Evolutionary conservation across 1,139 yeast species (phyloP).

Genomic region (Geotrichum histeridarum): DNA sequence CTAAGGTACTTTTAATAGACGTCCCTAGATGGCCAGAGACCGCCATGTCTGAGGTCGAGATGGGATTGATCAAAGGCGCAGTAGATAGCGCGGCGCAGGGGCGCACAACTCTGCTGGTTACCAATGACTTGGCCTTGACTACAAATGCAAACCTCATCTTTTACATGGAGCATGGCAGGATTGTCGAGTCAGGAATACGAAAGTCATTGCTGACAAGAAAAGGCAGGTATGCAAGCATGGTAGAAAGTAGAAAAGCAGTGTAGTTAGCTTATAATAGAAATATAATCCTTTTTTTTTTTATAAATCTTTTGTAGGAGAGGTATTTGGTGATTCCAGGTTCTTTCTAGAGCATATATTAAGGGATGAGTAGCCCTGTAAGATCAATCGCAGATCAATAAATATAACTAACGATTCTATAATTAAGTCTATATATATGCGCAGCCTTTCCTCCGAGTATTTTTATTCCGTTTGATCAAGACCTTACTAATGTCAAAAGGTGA

Average conservation of each 20-base stretch:
- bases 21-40: constrained; percentile 35
- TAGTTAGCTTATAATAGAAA: too few species aligned
- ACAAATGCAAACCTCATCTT: constrained; percentile 24
- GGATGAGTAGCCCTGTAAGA: too few species aligned
- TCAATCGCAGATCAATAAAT: too few species aligned
- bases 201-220: not conserved
- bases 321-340: too few species aligned
- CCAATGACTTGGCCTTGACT: constrained; percentile 72
- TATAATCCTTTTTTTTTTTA: too few species aligned
- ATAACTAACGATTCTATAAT: too few species aligned
- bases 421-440: too few species aligned
- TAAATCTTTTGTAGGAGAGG: too few species aligned
- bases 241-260: not conserved
- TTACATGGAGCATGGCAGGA: constrained; percentile 26
- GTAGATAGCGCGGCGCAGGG: constrained; percentile 46
- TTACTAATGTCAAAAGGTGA: too few species aligned
- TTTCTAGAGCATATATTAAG: too few species aligned
- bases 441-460: too few species aligned
- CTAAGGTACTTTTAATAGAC: constrained; percentile 63
- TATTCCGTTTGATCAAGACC: too few species aligned
- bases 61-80: constrained; percentile 30
- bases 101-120: constrained; percentile 70
- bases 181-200: constrained; percentile 24
- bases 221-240: not conserved
- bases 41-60: not conserved